Evolutionary conservation across 768 basidiomycete genomes (phyloP).

Genomic region (Neoboletus subvelutipes): DNA sequence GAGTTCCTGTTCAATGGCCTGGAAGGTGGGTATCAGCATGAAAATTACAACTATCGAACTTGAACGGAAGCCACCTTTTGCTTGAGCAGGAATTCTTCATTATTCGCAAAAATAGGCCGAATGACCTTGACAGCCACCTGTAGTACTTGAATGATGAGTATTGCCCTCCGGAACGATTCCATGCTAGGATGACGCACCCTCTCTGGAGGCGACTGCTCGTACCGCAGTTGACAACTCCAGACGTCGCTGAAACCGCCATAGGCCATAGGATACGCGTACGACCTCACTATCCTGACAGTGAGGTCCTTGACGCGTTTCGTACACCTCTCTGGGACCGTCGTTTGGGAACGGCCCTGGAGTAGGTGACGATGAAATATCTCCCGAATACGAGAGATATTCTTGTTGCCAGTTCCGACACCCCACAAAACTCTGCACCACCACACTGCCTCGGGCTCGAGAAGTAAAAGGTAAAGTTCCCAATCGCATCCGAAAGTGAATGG

Average conservation of each 20-base stretch:
- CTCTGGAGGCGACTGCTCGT: neutral
- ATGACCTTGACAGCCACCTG: constrained; percentile 32
- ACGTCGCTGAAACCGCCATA: constrained; percentile 33
- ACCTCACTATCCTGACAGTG: constrained; percentile 17
- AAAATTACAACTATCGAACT: neutral
- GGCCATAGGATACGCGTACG: constrained; percentile 21
- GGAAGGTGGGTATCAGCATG: neutral
- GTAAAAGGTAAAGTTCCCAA: too few species aligned
- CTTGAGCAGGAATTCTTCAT: constrained; percentile 11
- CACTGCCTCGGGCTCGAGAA: too few species aligned
- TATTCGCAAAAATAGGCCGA: constrained; percentile 7
- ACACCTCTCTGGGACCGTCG: neutral
- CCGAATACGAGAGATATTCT: neutral
- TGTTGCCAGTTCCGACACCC: constrained; percentile 4
- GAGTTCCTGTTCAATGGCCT: constrained; percentile 32
- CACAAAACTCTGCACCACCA: neutral
- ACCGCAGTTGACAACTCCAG: constrained; percentile 22
- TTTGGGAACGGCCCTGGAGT: neutral
- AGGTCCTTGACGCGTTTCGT: constrained; percentile 8
- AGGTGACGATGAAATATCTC: neutral
- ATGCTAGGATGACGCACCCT: constrained; percentile 12
- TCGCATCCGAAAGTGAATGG: too few species aligned
- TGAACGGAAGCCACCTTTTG: constrained; percentile 7
- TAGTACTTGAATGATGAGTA: neutral
- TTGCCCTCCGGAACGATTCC: neutral